These are phyloP conservation scores for Heterobasidion parviporum DNA, from an alignment of 1,284 basidiomycete species.

Conservation along the genomic window DNA sequence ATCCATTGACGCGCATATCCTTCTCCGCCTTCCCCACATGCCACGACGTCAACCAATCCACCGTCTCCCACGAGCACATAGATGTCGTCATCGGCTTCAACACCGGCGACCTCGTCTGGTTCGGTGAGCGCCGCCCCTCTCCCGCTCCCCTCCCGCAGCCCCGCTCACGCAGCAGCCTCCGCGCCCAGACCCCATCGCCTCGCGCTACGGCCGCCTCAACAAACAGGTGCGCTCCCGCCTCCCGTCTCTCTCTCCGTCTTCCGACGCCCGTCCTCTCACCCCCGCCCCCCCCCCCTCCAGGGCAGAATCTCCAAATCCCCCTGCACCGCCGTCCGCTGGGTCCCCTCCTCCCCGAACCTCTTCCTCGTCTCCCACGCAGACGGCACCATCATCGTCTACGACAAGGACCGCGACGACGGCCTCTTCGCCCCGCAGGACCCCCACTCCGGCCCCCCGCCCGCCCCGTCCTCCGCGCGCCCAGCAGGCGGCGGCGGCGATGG, in stretches of 20 bases:
- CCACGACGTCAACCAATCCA: slow-evolving; percentile 79
- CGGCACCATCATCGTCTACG: slow-evolving; percentile 82
- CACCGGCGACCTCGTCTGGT: slow-evolving; percentile 90
- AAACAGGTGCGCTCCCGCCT: slow-evolving; percentile 56
- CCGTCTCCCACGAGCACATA: slow-evolving; percentile 68
- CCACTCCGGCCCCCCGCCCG: slow-evolving; percentile 12
- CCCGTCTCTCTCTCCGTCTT: neutral
- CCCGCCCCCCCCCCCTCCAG: slow-evolving; percentile 26
- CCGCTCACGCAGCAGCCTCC: slow-evolving; percentile 2
- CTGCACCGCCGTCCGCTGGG: slow-evolving; percentile 84
- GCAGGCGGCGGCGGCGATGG: slow-evolving; percentile 14
- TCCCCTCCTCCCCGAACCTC: slow-evolving; percentile 76
- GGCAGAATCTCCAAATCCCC: slow-evolving; percentile 75
- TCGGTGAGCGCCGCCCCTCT: slow-evolving; percentile 45
- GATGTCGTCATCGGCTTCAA: slow-evolving; percentile 92
- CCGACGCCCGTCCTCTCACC: slow-evolving; percentile 2
- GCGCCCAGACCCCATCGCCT: slow-evolving; percentile 67
- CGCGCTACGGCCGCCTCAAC: slow-evolving; percentile 85
- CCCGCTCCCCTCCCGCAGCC: neutral
- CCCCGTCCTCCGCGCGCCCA: slow-evolving; percentile 6
- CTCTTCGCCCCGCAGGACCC: slow-evolving; percentile 57
- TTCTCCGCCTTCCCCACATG: slow-evolving; percentile 87
- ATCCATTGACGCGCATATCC: slow-evolving; percentile 78
- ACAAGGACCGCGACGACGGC: slow-evolving; percentile 85
- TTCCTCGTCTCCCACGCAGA: slow-evolving; percentile 91